Percentiles rank a stretch among this genome's conserved stretches.
These are phyloP conservation scores for Fistulinella prunicolor DNA, from an alignment of 768 basidiomycete species.

Conservation along the genomic window DNA sequence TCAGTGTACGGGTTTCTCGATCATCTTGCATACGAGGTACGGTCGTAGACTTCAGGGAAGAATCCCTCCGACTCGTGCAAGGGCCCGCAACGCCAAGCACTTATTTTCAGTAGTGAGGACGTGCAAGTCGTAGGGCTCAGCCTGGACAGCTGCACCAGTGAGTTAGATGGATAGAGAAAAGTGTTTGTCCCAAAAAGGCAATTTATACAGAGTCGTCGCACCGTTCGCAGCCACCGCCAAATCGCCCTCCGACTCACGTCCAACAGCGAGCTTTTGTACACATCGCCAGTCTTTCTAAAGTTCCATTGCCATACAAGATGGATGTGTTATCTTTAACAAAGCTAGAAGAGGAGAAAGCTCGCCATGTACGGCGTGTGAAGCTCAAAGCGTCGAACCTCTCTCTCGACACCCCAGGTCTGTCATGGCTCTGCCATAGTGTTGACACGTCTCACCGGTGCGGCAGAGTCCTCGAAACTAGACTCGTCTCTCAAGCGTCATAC, in stretches of 20 bases:
- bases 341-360: constrained; percentile 49
- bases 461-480: constrained; percentile 78
- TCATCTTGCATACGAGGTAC: too few relatives aligned
- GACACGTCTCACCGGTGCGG: constrained; percentile 5
- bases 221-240: constrained; percentile 9
- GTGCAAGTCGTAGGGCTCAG: too few relatives aligned
- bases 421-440: neutral
- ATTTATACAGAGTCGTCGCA: constrained; percentile 1
- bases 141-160: too few relatives aligned
- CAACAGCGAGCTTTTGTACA: constrained; percentile 4
- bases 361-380: constrained; percentile 53
- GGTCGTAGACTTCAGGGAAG: too few relatives aligned
- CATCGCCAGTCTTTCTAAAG: neutral
- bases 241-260: constrained; percentile 10
- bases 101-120: too few relatives aligned
- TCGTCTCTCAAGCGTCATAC: constrained; percentile 96
- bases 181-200: constrained; percentile 14
- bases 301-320: constrained; percentile 14
- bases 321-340: constrained; percentile 30
- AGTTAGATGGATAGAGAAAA: too few relatives aligned
- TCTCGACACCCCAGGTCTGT: constrained; percentile 48
- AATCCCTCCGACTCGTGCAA: too few relatives aligned
- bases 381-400: constrained; percentile 57
- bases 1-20: too few relatives aligned
- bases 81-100: too few relatives aligned